These are phyloP conservation scores for Arthrobotrys musiformis DNA, from an alignment of 2,329 filamentous ascomycete genomes.

Conservation along the genomic window DNA sequence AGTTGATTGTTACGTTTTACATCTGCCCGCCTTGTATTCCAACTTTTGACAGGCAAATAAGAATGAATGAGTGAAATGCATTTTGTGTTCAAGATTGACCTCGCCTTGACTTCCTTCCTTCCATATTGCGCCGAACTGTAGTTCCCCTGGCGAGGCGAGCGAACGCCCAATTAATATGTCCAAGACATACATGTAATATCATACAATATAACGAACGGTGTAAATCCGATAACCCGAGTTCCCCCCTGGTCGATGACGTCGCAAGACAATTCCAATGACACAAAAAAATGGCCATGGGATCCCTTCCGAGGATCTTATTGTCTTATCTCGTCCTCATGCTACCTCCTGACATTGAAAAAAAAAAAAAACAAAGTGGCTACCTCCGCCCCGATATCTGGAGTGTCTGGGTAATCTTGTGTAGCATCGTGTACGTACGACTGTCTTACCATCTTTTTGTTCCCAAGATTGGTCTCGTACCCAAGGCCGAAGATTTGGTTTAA, in stretches of 20 bases:
- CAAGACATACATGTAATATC: conserved; percentile 13
- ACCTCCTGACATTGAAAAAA: conserved; percentile 4
- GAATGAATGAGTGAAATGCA: background rate
- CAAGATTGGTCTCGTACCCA: too few relatives aligned
- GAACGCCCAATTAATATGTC: conserved; percentile 1
- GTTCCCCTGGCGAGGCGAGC: conserved; percentile 9
- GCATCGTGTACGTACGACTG: conserved; percentile 16
- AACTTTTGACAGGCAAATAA: background rate
- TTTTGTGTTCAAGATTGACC: background rate
- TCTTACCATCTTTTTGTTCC: conserved; percentile 13
- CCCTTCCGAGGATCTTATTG: conserved; percentile 5
- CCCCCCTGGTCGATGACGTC: conserved; percentile 16
- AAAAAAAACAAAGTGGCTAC: background rate
- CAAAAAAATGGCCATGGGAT: conserved; percentile 8
- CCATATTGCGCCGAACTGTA: background rate
- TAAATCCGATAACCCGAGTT: conserved; percentile 2
- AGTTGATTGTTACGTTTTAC: background rate
- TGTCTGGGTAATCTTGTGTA: background rate
- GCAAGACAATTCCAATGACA: conserved; percentile 5
- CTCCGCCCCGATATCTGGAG: background rate
- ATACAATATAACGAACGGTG: background rate
- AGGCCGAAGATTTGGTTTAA: background rate
- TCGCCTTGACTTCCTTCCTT: background rate
- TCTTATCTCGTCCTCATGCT: conserved; percentile 12
- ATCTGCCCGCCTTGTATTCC: conserved; percentile 17